These are phyloP conservation scores for Arabidopsis suecica DNA, from an alignment of 345 rosid genomes.

Conservation along the genomic window DNA sequence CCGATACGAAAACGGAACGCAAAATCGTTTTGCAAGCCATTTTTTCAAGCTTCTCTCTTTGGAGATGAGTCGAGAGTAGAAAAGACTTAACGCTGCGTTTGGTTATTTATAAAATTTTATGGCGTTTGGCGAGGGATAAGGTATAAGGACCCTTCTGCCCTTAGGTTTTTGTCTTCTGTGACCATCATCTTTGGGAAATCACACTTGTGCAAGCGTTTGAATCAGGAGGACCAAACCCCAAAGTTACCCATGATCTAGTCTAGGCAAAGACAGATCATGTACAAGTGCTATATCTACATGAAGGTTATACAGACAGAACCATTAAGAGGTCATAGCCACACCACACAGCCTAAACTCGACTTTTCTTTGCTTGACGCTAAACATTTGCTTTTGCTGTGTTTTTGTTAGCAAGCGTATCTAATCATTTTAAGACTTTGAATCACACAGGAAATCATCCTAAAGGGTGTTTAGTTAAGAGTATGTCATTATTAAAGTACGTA, in stretches of 20 bases:
- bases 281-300: too few species aligned
- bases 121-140: constrained; percentile 8
- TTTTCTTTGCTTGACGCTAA: too few species aligned
- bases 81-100: constrained; percentile 19
- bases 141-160: constrained; percentile 28
- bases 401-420: background rate
- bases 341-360: too few species aligned
- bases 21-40: constrained; percentile 82
- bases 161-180: background rate
- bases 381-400: background rate
- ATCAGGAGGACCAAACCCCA: too few species aligned
- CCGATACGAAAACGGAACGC: constrained; percentile 63
- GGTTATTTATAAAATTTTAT: constrained; percentile 5
- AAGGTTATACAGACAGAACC: too few species aligned
- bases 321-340: too few species aligned
- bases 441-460: background rate
- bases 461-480: background rate
- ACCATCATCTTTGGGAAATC: too few species aligned
- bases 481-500: background rate
- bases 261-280: too few species aligned
- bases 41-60: constrained; percentile 5
- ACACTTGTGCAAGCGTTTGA: too few species aligned
- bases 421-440: too few species aligned
- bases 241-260: too few species aligned
- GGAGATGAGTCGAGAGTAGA: background rate